Base-by-base conservation (phyloP, 2,329 filamentous ascomycete species). In the Tolypocladium tundrense region DNA sequence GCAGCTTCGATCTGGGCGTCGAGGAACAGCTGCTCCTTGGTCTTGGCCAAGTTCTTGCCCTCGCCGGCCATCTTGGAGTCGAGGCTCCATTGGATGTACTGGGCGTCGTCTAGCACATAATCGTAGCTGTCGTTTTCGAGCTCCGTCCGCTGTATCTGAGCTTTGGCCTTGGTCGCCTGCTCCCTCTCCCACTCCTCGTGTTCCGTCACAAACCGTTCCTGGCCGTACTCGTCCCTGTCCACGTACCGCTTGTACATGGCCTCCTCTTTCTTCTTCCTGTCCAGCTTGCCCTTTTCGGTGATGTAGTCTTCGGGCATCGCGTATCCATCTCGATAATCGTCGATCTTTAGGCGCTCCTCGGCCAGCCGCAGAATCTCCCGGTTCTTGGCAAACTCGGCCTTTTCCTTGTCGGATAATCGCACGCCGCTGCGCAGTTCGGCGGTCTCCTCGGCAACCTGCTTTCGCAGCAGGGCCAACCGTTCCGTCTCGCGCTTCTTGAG, bases 111-210 rank as follows among this genome's bases (percentile, higher is more conserved):
- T 69, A 99, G 86, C 16, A 99, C 89, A 68, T 92, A 96, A 65
- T 94, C 90, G 69, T 97, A 99, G 59, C 95, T 87, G 14, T 91
- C 86, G 56, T 92, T 86, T 16, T 88, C 85, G 41, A 87, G 81
- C 68, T 95, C 90, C 0, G 85, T 76, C 56, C 85, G 84, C 63
- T 84, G 81, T 59, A 96, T 91, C 69, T 96, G 91, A 1, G 90
- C 86, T 70, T 93, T 94, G 7, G 91, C 92, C 71, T 95, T 95
- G 58, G 86, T 81, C 1, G 88, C 83, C 73, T 97, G 93, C 69
- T 97, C 93, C 59, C 85, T 78, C 70, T 99, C 94, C 93, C 93
- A 99, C 68, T 96, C 90, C 61, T 99, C 92, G 62, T 96, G 89
- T 70, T 99, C 94, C 0, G 91, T 96, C 59, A 96, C 84, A 65